A percentile compares a stretch with the other conserved stretches of the same genome.
Conservation (phyloP, 2,329 filamentous ascomycete species). For the Talaromyces sp. region DNA sequence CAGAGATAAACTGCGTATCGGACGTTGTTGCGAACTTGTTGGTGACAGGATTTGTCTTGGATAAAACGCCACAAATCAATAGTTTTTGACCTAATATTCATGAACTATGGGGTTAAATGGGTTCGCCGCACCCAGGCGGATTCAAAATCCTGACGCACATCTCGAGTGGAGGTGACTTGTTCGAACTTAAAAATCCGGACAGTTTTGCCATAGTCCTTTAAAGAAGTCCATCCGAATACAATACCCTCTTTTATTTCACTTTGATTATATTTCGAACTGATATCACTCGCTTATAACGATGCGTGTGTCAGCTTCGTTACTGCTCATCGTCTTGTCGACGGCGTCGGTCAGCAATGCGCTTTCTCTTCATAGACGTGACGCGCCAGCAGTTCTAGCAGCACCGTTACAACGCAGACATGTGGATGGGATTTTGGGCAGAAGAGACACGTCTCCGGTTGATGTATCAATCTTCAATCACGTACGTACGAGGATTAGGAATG, state of each 20-base stretch:
- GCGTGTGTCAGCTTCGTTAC: neutral
- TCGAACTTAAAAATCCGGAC: neutral
- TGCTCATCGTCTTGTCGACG: conserved; percentile 2
- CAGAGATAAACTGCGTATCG: neutral
- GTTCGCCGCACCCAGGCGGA: neutral
- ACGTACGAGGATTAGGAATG: neutral
- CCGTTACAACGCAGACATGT: neutral
- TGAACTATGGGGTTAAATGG: neutral
- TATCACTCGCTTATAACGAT: neutral
- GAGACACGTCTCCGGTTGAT: neutral
- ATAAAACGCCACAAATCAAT: neutral
- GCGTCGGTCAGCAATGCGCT: conserved; percentile 5
- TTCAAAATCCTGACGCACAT: neutral
- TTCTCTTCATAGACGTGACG: conserved; percentile 9
- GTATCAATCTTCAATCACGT: neutral
- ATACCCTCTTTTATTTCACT: neutral
- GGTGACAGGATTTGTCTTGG: neutral
- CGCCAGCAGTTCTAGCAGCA: conserved; percentile 3
- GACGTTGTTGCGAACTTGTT: neutral
- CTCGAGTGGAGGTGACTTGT: neutral
- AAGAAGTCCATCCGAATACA: neutral
- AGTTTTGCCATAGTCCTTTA: neutral
- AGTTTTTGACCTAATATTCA: neutral
- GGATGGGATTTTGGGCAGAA: neutral
- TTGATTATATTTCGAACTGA: neutral